Percentiles rank a stretch among this genome's conserved stretches.
These are phyloP conservation scores for Pythium vanterpoolii DNA, from an alignment of 352 stramenopile genomes.

Conservation along the genomic window DNA sequence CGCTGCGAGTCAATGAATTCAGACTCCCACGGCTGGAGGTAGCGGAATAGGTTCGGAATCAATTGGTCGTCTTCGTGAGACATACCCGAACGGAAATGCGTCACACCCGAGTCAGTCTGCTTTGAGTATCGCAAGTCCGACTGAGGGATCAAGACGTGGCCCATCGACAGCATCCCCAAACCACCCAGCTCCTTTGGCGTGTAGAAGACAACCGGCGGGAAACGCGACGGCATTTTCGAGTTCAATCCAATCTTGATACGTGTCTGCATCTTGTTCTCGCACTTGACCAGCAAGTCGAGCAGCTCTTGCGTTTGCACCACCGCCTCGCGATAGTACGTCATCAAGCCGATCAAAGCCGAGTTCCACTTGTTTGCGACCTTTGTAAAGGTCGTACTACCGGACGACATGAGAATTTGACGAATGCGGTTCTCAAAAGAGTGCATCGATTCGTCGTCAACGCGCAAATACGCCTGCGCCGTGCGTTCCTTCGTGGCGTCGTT, in stretches of 20 bases:
- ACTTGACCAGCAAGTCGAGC: constrained; percentile 99
- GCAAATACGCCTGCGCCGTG: constrained; percentile 97
- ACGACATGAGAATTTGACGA: constrained; percentile 99
- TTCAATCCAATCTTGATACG: constrained; percentile 99
- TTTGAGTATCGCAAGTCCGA: constrained; percentile 99
- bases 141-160: constrained; percentile 99
- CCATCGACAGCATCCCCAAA: constrained; percentile 99
- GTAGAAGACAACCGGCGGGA: constrained; percentile 99
- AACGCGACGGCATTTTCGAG: constrained; percentile 99
- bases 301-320: constrained; percentile 99
- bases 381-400: constrained; percentile 98
- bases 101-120: constrained; percentile 98
- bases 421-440: constrained; percentile 99
- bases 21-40: constrained; percentile 97
- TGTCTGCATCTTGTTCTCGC: constrained; percentile 99
- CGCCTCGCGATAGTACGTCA: constrained; percentile 99
- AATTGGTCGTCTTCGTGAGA: constrained; percentile 98
- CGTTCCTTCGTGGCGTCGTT: constrained; percentile 99
- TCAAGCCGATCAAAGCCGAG: constrained; percentile 93
- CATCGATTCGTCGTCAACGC: constrained; percentile 94
- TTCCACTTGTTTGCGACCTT: constrained; percentile 99
- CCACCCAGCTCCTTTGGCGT: constrained; percentile 99
- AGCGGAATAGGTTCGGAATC: constrained; percentile 99
- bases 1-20: constrained; percentile 99
- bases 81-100: constrained; percentile 98